A percentile compares a stretch with the other conserved stretches of the same genome.
phyloP scores from a whole-genome alignment of 1,284 basidiomycete species.

The Sanghuangporus weigelae region DNA sequence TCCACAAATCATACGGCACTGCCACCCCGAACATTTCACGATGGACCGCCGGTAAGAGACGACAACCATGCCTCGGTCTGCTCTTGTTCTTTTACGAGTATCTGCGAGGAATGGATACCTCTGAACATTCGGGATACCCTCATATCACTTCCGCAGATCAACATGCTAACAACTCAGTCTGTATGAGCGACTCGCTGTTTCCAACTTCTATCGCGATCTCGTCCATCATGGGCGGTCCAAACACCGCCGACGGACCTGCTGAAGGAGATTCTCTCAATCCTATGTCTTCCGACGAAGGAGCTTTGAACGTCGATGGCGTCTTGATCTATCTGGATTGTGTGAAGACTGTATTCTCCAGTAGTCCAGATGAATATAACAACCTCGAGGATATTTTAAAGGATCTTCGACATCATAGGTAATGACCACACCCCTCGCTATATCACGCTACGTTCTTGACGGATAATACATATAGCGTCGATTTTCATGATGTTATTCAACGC shows the following conservation, averaged over 20 bases:
- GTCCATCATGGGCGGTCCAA: background rate
- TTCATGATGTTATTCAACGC: conserved; percentile 92
- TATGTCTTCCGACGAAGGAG: conserved; percentile 21
- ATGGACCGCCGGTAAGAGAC: too few species aligned
- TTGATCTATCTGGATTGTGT: conserved; percentile 91
- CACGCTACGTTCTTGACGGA: background rate
- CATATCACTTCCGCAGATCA: background rate
- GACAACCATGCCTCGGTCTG: too few species aligned
- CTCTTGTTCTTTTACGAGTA: too few species aligned
- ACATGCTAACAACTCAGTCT: background rate
- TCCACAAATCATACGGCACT: too few species aligned
- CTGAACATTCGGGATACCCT: too few species aligned
- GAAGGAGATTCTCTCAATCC: background rate
- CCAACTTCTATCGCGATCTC: background rate
- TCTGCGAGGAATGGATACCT: too few species aligned
- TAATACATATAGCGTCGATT: conserved; percentile 73
- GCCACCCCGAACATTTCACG: too few species aligned
- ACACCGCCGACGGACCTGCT: too few species aligned
- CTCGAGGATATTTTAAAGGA: conserved; percentile 99
- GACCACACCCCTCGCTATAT: background rate
- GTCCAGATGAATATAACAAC: conserved; percentile 90
- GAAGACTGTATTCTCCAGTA: conserved; percentile 81
- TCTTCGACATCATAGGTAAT: conserved; percentile 87
- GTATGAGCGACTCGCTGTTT: background rate
- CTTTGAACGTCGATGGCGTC: conserved; percentile 82